Evolutionary conservation across 2,329 filamentous ascomycete species (phyloP).

Genomic region (Alternaria alternata): DNA sequence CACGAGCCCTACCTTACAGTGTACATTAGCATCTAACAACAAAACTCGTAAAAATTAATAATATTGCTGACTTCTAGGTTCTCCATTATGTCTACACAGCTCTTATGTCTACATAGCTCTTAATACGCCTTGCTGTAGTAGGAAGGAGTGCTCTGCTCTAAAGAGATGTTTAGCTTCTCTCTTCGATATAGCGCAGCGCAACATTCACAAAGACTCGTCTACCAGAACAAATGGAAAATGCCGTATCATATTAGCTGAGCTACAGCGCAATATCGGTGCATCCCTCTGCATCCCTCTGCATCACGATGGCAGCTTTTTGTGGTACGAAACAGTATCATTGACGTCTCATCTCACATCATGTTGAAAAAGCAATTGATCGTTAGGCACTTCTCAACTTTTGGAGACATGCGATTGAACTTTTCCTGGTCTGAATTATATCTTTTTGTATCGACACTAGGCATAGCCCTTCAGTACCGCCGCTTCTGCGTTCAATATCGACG

Average conservation of each 20-base stretch:
- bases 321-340: background rate
- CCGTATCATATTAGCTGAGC: background rate
- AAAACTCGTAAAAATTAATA: no score
- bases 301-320: background rate
- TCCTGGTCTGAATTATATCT: background rate
- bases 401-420: background rate
- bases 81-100: no score
- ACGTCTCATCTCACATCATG: background rate
- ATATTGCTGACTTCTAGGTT: no score
- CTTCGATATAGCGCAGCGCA: background rate
- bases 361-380: background rate
- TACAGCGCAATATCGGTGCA: background rate
- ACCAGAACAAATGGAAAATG: no score
- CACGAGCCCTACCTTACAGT: no score
- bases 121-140: no score
- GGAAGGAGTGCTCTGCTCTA: no score
- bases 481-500: conserved; percentile 93
- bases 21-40: no score
- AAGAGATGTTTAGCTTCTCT: no score
- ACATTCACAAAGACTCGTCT: background rate
- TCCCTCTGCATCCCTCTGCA: background rate
- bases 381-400: background rate
- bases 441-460: conserved; percentile 51
- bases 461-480: conserved; percentile 90
- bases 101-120: no score